These are phyloP conservation scores for Furcasterigmium sp. DNA, from an alignment of 2,329 filamentous ascomycete genomes.

Conservation along the genomic window DNA sequence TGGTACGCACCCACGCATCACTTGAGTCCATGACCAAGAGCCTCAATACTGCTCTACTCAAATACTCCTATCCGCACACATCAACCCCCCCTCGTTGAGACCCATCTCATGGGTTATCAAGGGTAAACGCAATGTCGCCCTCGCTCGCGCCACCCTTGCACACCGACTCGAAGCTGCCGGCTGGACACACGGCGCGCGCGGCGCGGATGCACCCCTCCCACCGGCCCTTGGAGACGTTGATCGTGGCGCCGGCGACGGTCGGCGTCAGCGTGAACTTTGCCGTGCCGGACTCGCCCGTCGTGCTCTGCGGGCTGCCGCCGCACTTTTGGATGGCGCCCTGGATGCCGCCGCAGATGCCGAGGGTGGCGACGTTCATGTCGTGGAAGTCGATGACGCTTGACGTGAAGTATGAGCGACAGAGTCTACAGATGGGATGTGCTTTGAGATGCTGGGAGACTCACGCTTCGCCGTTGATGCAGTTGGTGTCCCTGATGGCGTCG, in stretches of 20 bases:
- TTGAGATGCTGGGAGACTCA: not conserved
- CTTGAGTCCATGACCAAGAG: too few species aligned
- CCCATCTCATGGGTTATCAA: too few species aligned
- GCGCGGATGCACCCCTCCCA: constrained; percentile 51
- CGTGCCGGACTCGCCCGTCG: constrained; percentile 38
- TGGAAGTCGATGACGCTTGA: constrained; percentile 38
- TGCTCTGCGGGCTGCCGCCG: constrained; percentile 33
- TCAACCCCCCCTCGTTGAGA: too few species aligned
- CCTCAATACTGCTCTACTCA: too few species aligned
- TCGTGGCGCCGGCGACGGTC: constrained; percentile 34
- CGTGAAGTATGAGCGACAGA: too few species aligned
- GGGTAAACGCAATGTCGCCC: too few species aligned
- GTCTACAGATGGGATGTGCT: not conserved
- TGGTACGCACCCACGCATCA: too few species aligned
- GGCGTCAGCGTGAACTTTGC: constrained; percentile 41
- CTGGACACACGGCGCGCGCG: constrained; percentile 42
- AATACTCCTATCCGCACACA: too few species aligned
- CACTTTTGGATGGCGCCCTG: constrained; percentile 36
- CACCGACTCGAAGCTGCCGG: constrained; percentile 37
- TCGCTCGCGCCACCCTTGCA: constrained; percentile 44
- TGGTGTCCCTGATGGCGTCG: constrained; percentile 5
- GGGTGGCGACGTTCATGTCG: constrained; percentile 41
- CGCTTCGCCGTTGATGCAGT: constrained; percentile 2
- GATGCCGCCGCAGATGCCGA: constrained; percentile 46
- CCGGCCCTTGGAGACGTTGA: constrained; percentile 46